phyloP scores from a whole-genome alignment of 441 rosid genomes.

The Bruguiera hainesii region DNA sequence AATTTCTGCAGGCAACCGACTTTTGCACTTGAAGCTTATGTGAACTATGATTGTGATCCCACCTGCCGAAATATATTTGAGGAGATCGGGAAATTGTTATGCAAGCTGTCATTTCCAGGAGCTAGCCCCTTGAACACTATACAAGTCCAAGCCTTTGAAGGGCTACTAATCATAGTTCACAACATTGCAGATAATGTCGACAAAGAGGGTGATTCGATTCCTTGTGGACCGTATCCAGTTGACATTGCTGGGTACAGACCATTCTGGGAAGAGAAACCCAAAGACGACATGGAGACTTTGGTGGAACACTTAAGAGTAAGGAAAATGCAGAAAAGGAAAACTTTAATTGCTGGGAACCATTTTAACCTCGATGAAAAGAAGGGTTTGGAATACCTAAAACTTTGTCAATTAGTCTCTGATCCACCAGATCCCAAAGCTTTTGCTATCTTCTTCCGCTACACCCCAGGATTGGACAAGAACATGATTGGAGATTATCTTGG shows the following conservation, averaged over 20 bases:
- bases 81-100: constrained; percentile 75
- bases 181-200: constrained; percentile 73
- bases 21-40: constrained; percentile 72
- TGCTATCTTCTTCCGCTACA: constrained; percentile 68
- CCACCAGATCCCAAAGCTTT: constrained; percentile 61
- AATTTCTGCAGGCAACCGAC: constrained; percentile 82
- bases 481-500: constrained; percentile 84
- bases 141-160: constrained; percentile 93
- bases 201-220: constrained; percentile 41
- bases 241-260: constrained; percentile 66
- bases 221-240: constrained; percentile 49
- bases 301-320: constrained; percentile 57
- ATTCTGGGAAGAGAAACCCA: constrained; percentile 67
- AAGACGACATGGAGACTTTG: constrained; percentile 59
- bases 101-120: constrained; percentile 76
- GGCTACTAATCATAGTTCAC: constrained; percentile 67
- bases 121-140: constrained; percentile 51
- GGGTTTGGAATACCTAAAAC: constrained; percentile 74
- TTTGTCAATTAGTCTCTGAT: constrained; percentile 51
- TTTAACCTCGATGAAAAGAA: constrained; percentile 75
- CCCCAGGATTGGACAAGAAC: constrained; percentile 64
- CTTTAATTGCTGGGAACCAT: constrained; percentile 65
- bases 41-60: constrained; percentile 81
- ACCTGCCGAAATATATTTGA: constrained; percentile 55
- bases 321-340: constrained; percentile 74